Evolutionary conservation across 352 stramenopile genomes (phyloP).

Genomic region (Albugo candida): DNA sequence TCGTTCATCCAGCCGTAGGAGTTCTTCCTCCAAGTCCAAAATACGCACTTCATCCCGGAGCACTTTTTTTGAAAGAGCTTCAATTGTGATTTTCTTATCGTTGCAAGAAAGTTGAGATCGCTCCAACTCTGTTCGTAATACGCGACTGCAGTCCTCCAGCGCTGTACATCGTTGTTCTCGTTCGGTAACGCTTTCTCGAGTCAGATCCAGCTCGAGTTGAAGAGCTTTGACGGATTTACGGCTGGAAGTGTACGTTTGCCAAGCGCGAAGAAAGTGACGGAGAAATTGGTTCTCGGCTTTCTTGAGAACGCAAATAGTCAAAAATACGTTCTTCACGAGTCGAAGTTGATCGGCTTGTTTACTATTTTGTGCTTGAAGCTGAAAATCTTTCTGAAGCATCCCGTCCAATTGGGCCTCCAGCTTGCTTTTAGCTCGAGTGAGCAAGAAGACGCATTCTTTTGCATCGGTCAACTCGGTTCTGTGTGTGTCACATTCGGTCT

Average conservation of each 20-base stretch:
- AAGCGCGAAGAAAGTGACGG: conserved; percentile 20
- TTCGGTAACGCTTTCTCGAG: conserved; percentile 29
- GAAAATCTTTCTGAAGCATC: conserved; percentile 14
- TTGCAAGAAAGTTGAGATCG: conserved; percentile 63
- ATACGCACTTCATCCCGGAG: conserved; percentile 43
- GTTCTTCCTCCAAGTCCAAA: conserved; percentile 34
- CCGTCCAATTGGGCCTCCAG: conserved; percentile 32
- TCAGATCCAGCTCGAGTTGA: conserved; percentile 26
- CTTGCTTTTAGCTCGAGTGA: conserved; percentile 37
- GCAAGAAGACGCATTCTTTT: conserved; percentile 52
- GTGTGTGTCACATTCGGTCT: conserved; percentile 1
- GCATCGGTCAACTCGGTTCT: conserved; percentile 23
- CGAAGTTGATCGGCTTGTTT: conserved; percentile 31
- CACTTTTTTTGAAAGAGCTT: conserved; percentile 59
- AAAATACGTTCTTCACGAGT: conserved; percentile 51
- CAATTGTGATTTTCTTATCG: conserved; percentile 50
- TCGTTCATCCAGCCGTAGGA: conserved; percentile 30
- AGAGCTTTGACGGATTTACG: conserved; percentile 20
- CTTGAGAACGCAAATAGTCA: conserved; percentile 8
- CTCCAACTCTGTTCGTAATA: conserved; percentile 48
- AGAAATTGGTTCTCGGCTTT: conserved; percentile 10
- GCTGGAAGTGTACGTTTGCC: conserved; percentile 19
- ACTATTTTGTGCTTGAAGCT: conserved; percentile 18
- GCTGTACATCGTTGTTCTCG: conserved; percentile 40
- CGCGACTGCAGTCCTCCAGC: conserved; percentile 48